A percentile compares a stretch with the other conserved stretches of the same genome.
Evolutionary conservation across 345 rosid species (phyloP).

Genomic region (Euclidium syriacum): DNA sequence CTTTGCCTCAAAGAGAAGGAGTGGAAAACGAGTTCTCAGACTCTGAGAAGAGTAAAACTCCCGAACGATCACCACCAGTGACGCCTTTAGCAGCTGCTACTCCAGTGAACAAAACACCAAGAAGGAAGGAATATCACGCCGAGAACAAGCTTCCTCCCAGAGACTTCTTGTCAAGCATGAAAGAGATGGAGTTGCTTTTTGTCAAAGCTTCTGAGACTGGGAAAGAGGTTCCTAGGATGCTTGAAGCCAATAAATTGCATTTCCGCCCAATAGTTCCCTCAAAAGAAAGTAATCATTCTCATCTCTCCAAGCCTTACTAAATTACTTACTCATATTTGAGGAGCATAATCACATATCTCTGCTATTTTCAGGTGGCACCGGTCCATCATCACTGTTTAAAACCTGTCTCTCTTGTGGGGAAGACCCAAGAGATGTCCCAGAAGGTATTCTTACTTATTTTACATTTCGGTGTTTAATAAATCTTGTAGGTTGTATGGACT

Average conservation of each 20-base stretch:
- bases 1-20: constrained; percentile 40
- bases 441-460: constrained; percentile 42
- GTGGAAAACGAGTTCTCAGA: constrained; percentile 50
- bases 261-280: constrained; percentile 60
- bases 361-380: constrained; percentile 44
- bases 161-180: constrained; percentile 80
- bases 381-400: constrained; percentile 48
- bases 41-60: constrained; percentile 55
- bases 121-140: constrained; percentile 36
- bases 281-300: constrained; percentile 49
- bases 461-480: neutral
- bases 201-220: constrained; percentile 88
- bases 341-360: neutral
- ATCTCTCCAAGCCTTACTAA: constrained; percentile 12
- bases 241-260: constrained; percentile 90
- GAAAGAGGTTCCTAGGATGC: constrained; percentile 96
- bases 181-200: constrained; percentile 73
- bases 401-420: constrained; percentile 91
- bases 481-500: constrained; percentile 4
- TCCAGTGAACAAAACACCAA: constrained; percentile 39
- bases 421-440: constrained; percentile 60
- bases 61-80: constrained; percentile 63
- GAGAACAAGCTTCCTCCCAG: constrained; percentile 58
- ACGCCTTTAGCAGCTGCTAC: constrained; percentile 35
- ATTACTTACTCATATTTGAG: neutral